Evolutionary conservation across 768 basidiomycete species (phyloP), one percentile per base, ranked within the genome.

Genomic region (Leucogyrophana mollusca): DNA sequence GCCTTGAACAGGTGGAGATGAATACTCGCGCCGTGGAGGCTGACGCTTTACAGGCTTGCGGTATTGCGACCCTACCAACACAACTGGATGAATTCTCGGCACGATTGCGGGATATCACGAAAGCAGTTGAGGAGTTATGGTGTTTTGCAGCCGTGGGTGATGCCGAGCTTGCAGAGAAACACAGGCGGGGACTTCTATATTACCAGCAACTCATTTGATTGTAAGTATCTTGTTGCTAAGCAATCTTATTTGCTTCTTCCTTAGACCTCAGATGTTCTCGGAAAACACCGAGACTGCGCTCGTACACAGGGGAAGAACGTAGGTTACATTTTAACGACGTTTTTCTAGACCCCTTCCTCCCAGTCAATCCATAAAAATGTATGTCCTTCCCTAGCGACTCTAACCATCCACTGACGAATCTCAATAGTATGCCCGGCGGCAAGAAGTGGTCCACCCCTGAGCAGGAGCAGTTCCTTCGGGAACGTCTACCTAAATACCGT

Each of bases 391-490:
- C n/a, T n/a, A n/a, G n/a, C n/a, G n/a, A n/a, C n/a, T n/a, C n/a
- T n/a, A n/a, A n/a, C n/a, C n/a, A n/a, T n/a, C n/a, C n/a, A n/a
- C n/a, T n/a, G n/a, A n/a, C n/a, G n/a, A n/a, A n/a, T n/a, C n/a
- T n/a, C n/a, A n/a, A n/a, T n/a, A n/a, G n/a, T n/a, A n/a, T n/a
- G n/a, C n/a, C n/a, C n/a, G n/a, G n/a, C n/a, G n/a, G n/a, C n/a
- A n/a, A n/a, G n/a, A n/a, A n/a, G n/a, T n/a, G 0, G 84, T 84
- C 85, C 85, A 86, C 5, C 85, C 85, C 2, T 62, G 64, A 2
- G 53, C 55, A 0, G 83, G 82, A 0, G 68, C 53, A 0, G 45
- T 35, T 0, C 79, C 78, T 35, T 78, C 71, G 0, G 86, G 86
- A 1, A 78, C 82, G 58, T 82, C 86, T 4, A 77, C 76, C n/a